phyloP scores from a whole-genome alignment of 208 protist species.

The Angomonas ambiguus region DNA sequence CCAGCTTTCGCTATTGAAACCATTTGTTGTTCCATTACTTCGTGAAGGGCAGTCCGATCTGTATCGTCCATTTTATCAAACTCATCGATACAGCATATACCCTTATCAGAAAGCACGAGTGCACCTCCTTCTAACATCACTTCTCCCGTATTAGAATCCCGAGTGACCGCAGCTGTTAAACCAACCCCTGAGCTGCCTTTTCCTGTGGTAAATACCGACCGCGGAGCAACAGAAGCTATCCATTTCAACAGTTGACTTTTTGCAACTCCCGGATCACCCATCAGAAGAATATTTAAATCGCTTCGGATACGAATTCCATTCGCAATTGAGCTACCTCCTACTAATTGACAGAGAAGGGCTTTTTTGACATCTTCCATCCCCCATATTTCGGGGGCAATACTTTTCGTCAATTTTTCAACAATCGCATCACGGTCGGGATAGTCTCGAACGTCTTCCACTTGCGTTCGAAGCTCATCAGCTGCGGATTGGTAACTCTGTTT shows the following conservation, averaged over 20 bases:
- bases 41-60: constrained; percentile 95
- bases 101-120: constrained; percentile 96
- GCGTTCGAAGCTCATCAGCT: constrained; percentile 55
- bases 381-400: constrained; percentile 97
- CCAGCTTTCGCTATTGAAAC: constrained; percentile 99
- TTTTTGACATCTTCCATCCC: constrained; percentile 98
- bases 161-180: constrained; percentile 97
- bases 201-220: constrained; percentile 98
- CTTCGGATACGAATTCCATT: constrained; percentile 91
- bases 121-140: constrained; percentile 95
- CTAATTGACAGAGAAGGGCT: constrained; percentile 96
- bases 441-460: constrained; percentile 66
- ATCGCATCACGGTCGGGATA: constrained; percentile 82
- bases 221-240: constrained; percentile 96
- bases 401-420: constrained; percentile 95
- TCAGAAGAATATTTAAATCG: constrained; percentile 98
- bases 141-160: constrained; percentile 95
- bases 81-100: constrained; percentile 99
- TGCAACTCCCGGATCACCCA: constrained; percentile 99
- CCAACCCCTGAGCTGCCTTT: constrained; percentile 98
- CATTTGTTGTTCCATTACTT: constrained; percentile 99
- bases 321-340: constrained; percentile 98
- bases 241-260: constrained; percentile 99
- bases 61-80: constrained; percentile 99
- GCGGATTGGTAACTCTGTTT: constrained; percentile 86